Percentiles rank a stretch among this genome's conserved stretches.
Evolutionary conservation across 2,329 filamentous ascomycete species (phyloP).

Genomic region (Hymenoscyphus occultus): DNA sequence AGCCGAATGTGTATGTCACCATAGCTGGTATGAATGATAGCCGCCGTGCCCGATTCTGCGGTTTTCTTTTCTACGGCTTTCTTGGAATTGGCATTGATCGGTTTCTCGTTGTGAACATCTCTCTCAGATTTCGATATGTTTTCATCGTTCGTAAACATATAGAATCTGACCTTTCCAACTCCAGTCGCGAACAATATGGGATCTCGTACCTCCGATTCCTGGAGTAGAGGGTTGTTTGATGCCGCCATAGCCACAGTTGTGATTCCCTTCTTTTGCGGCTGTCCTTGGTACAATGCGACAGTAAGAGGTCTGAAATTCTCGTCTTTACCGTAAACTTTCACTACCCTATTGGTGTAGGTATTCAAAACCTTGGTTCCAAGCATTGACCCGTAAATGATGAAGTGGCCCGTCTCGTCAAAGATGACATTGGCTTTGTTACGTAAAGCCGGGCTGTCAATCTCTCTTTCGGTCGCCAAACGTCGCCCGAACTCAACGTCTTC

Average conservation of each 20-base stretch:
- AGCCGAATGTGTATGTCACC: slow-evolving; percentile 92
- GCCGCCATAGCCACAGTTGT: slow-evolving; percentile 97
- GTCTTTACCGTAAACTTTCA: slow-evolving; percentile 86
- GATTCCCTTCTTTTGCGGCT: slow-evolving; percentile 88
- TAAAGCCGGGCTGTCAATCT: slow-evolving; percentile 69
- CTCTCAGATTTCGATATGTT: slow-evolving; percentile 79
- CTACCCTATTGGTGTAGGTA: slow-evolving; percentile 87
- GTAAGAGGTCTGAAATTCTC: slow-evolving; percentile 83
- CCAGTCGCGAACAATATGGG: slow-evolving; percentile 85
- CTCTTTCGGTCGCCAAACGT: slow-evolving; percentile 79
- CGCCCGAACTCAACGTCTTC: slow-evolving; percentile 92
- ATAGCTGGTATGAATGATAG: slow-evolving; percentile 85
- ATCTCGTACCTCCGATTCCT: slow-evolving; percentile 87
- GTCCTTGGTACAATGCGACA: slow-evolving; percentile 86
- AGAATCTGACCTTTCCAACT: slow-evolving; percentile 86
- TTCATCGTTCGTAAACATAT: slow-evolving; percentile 93
- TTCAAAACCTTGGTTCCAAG: slow-evolving; percentile 94
- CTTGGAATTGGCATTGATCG: slow-evolving; percentile 58
- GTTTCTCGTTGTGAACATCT: slow-evolving; percentile 94
- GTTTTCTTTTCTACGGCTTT: slow-evolving; percentile 58
- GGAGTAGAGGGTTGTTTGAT: slow-evolving; percentile 85
- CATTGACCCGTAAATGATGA: slow-evolving; percentile 90
- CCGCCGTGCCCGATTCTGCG: slow-evolving; percentile 71
- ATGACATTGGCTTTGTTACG: slow-evolving; percentile 77
- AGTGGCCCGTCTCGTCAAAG: slow-evolving; percentile 95